Base-by-base conservation (phyloP, 2,329 filamentous ascomycete species). In the Podosphaera fusca region DNA sequence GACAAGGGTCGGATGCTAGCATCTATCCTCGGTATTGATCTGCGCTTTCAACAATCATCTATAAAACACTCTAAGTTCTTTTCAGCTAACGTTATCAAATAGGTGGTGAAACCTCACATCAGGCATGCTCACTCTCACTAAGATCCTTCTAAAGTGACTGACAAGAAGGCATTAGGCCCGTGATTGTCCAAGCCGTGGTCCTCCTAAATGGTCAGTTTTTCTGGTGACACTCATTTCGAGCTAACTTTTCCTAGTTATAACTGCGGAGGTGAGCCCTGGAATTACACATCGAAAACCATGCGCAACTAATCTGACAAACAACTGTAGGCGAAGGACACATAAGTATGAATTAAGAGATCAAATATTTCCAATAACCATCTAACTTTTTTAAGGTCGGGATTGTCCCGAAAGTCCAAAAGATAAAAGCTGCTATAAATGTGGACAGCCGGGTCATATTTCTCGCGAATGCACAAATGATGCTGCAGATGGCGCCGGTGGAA, bases 401-500 rank as follows among this genome's bases (percentile, higher is more conserved):
- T 96, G 90, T 78, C 82, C 84, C 61, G 81, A 87, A 70, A 84
- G 87, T 59, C 80, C 85, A 67, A 94, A 94, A 77, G 87, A 95
- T 73, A 88, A 84, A 75, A 78, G 80, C 66, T 85, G 80, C 75
- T 85, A 84, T 74, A 79, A 83, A 67, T 88, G 84, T 75, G 86
- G 86, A 68, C 80, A 85, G 71, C 73, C 81, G 64, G 90, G 88
- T 61, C 90, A 96, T 77, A 85, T 95, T 70, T 92, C 86, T 66
- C 88, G 90, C 66, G 89, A 95, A 50, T 69, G 67, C 64, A 60
- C 63, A 55, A 69, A 67, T 62, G 61, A 64, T 57, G 59, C 65
- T 57, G 57, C 59, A 56, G 66, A 68, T 59, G 65, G 64, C 56
- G 64, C 63, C 59, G 65, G 63, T 46, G 60, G 64, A 61, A 61